phyloP scores from a whole-genome alignment of 805 yeast species.

The Lipomyces kockii region DNA sequence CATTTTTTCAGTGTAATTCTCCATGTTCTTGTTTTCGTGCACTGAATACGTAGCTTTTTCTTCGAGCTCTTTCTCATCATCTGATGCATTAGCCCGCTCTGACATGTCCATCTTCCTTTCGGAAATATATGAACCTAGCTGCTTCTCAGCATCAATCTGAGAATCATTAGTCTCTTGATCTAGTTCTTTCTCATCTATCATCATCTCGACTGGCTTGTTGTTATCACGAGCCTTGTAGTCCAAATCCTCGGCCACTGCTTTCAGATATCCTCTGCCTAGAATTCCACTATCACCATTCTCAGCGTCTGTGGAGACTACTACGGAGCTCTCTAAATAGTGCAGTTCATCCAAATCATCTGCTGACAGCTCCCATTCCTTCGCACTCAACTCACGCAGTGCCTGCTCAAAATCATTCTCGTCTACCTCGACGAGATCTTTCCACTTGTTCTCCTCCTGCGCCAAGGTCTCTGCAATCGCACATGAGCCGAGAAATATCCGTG shows the following conservation, averaged over 20 bases:
- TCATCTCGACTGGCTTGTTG: background rate
- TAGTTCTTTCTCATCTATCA: background rate
- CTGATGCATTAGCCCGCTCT: background rate
- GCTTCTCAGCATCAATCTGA: slow-evolving; percentile 6
- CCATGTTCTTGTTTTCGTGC: background rate
- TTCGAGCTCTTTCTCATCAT: slow-evolving; percentile 8
- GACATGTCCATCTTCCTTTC: background rate
- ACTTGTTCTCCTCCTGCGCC: slow-evolving; percentile 9
- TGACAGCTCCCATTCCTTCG: slow-evolving; percentile 29
- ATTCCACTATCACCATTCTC: slow-evolving; percentile 15
- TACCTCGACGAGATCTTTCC: slow-evolving; percentile 19
- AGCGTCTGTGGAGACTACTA: slow-evolving; percentile 14
- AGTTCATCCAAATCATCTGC: slow-evolving; percentile 32
- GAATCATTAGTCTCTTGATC: slow-evolving; percentile 1
- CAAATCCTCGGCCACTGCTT: slow-evolving; percentile 25
- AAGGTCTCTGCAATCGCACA: background rate
- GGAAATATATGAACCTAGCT: background rate
- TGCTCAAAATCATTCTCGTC: slow-evolving; percentile 31
- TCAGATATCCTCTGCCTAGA: slow-evolving; percentile 16
- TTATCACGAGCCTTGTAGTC: background rate
- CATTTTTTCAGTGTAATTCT: background rate
- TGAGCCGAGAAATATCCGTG: slow-evolving; percentile 10
- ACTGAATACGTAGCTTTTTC: background rate
- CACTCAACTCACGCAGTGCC: slow-evolving; percentile 29
- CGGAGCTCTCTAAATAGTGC: slow-evolving; percentile 24